Conservation (phyloP, 306 rosid genomes). For the Malus domestica region ASM211411v1 NC_041802.1:20390001-20390500, state of each 20-base stretch:
- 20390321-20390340: conserved; percentile 12
- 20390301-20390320: not conserved
- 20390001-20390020: too few species aligned
- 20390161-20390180: not conserved
- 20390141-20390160: not conserved
- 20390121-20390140: not conserved
- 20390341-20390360: not conserved
- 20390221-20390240: not conserved
- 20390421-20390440: not conserved
- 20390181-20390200: not conserved
- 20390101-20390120: not conserved
- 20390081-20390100: too few species aligned
- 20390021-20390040: too few species aligned
- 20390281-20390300: conserved; percentile 8
- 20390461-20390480: conserved; percentile 15
- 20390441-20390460: conserved; percentile 9
- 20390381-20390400: not conserved
- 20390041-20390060: too few species aligned
- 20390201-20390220: not conserved
- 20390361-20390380: not conserved
- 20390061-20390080: too few species aligned
- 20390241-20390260: not conserved
- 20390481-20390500: too few species aligned
- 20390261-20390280: not conserved
- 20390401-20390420: not conserved